Evolutionary conservation across 2,329 filamentous ascomycete species (phyloP).

Genomic region (Monosporascus sp.): DNA sequence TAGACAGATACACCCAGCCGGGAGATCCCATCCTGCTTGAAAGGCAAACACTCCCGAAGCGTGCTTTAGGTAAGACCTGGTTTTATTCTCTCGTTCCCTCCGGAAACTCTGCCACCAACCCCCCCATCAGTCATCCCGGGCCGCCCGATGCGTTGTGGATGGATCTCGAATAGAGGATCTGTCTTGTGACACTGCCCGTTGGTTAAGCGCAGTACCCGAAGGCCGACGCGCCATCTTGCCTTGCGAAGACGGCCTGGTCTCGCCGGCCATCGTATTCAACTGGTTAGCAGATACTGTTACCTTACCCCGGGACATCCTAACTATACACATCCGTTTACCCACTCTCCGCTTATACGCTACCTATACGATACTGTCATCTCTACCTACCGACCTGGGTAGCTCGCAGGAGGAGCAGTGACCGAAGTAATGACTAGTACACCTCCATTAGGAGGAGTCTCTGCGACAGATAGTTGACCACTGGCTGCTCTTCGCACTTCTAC

Average conservation of each 20-base stretch:
- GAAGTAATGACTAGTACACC: neutral
- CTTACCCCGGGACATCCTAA: neutral
- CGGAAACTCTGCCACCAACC: slow-evolving; percentile 8
- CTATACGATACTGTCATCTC: neutral
- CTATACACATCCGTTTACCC: neutral
- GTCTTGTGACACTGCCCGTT: neutral
- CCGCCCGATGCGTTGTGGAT: slow-evolving; percentile 19
- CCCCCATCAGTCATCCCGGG: slow-evolving; percentile 22
- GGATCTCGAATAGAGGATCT: neutral
- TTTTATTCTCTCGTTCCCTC: slow-evolving; percentile 17
- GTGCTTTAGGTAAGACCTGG: slow-evolving; percentile 30
- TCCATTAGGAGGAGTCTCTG: neutral
- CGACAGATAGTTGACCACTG: neutral
- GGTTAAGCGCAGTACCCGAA: neutral
- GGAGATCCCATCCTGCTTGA: slow-evolving; percentile 10
- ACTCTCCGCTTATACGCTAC: neutral
- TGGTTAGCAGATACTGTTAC: neutral
- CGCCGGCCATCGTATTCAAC: neutral
- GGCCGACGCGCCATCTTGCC: neutral
- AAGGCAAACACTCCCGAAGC: slow-evolving; percentile 4
- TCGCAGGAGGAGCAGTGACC: neutral
- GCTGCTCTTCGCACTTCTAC: neutral
- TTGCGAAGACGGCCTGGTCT: neutral
- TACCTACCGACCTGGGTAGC: neutral
- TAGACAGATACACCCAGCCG: neutral